Evolutionary conservation across 2,329 filamentous ascomycete species (phyloP).

Genomic region (Fusarium pseudograminearum): DNA sequence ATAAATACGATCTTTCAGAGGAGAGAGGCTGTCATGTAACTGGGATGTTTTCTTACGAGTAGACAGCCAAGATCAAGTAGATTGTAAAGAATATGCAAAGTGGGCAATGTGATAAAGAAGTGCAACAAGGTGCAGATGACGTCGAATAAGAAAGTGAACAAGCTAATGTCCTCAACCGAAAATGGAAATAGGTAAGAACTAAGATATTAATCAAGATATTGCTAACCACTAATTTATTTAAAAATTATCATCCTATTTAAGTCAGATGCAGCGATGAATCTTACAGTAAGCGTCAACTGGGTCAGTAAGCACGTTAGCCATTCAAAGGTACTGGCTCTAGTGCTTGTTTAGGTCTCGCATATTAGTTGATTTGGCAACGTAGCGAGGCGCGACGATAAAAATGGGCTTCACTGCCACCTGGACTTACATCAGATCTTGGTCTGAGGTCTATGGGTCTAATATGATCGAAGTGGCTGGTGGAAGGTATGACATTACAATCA

Average conservation of each 20-base stretch:
- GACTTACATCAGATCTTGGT: conserved; percentile 3
- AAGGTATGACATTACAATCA: too few relatives aligned
- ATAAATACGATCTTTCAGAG: too few relatives aligned
- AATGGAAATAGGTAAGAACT: neutral
- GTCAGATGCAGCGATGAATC: neutral
- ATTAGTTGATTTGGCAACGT: neutral
- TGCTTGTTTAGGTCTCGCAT: neutral
- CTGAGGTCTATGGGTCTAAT: too few relatives aligned
- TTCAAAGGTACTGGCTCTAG: neutral
- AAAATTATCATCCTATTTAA: neutral
- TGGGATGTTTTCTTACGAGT: too few relatives aligned
- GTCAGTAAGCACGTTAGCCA: conserved; percentile 1
- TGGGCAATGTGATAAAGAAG: neutral
- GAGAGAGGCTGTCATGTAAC: neutral
- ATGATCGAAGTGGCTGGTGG: too few relatives aligned
- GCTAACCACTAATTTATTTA: rapidly evolving
- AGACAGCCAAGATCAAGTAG: too few relatives aligned
- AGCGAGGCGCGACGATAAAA: neutral
- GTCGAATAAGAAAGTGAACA: neutral
- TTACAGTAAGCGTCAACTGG: neutral
- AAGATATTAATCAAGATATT: neutral
- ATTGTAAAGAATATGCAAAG: neutral
- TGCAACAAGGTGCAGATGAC: neutral
- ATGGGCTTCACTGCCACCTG: neutral
- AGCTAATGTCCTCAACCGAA: neutral